Base-by-base conservation (phyloP, 352 stramenopile genomes). In the Phytophthora megakarya region DNA sequence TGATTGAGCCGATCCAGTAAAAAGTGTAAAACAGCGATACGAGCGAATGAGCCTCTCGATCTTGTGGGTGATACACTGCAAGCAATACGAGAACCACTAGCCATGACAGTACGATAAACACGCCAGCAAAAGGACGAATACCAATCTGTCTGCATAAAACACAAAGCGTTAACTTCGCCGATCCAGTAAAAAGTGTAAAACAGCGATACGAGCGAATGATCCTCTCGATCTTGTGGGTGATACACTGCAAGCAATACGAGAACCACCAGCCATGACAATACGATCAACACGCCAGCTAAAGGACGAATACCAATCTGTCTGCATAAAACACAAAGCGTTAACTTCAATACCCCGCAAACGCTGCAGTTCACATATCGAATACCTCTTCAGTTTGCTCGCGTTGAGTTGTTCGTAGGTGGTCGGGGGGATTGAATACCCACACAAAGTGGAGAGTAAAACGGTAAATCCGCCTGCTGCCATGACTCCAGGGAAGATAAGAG, bases 101-200 rank as follows among this genome's bases (percentile, higher is more conserved):
- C 26, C 26, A 32, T 9, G 26, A 32, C 5, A 32, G 26, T 9
- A 32, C 26, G 26, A 32, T 32, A 5, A 32, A 32, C 5, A 32
- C 26, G 5, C 26, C 26, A 32, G 26, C 26, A 9, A 32, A 32
- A 32, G 26, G 26, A 32, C 9, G 26, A 32, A 32, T 32, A 5
- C 26, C 26, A 32, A 32, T 32, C 26, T 32, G 26, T 9, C 26
- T 32, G 26, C 26, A 32, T 32, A 32, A 32, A 32, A 32, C 9
- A 32, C 26, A 32, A 32, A 32, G 26, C 26, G 26, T 32, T 32
- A 32, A 32, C 26, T 32, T 32, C n/a, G n/a, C 96, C 96, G 61
- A 98, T 97, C 65, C 93, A 92, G 66, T 96, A 98, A 72, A 98
- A 95, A 19, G 88, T 76, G 71, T 97, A 96, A 67, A 98, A 98